Evolutionary conservation across 257 asterid genomes (phyloP).

Genomic region (Echites panduratus): DNA sequence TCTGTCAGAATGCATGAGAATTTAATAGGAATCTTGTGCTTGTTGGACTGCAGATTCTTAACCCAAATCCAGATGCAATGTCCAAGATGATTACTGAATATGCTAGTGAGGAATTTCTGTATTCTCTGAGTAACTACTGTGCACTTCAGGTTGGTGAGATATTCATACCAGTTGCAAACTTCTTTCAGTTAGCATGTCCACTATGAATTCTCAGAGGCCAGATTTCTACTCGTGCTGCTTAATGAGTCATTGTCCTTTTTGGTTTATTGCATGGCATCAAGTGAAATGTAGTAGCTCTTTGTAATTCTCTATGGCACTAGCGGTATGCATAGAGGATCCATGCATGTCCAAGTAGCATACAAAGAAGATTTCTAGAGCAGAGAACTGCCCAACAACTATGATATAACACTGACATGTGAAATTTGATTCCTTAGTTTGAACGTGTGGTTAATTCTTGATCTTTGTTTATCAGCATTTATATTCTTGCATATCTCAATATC

Average conservation of each 20-base stretch:
- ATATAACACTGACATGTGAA: neutral
- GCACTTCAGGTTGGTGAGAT: constrained; percentile 74
- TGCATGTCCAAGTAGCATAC: neutral
- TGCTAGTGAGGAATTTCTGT: constrained; percentile 94
- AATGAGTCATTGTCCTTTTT: neutral
- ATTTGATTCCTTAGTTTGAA: neutral
- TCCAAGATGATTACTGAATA: constrained; percentile 90
- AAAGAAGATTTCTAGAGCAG: neutral
- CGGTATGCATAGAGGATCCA: neutral
- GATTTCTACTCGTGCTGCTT: neutral
- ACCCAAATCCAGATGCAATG: constrained; percentile 99
- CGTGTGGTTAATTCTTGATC: neutral
- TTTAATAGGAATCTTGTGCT: constrained; percentile 6
- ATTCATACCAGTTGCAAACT: neutral
- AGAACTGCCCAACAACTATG: neutral
- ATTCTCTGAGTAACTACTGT: constrained; percentile 85
- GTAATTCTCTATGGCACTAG: neutral
- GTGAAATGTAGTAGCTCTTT: neutral
- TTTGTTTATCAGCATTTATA: neutral
- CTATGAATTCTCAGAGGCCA: neutral
- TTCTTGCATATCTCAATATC: neutral
- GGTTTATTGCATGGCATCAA: constrained; percentile 1
- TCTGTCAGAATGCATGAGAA: neutral
- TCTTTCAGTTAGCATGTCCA: neutral
- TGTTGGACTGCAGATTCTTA: constrained; percentile 72